Base-by-base conservation (phyloP, 2,329 filamentous ascomycete species). In the Trichoderma polysporum region DNA sequence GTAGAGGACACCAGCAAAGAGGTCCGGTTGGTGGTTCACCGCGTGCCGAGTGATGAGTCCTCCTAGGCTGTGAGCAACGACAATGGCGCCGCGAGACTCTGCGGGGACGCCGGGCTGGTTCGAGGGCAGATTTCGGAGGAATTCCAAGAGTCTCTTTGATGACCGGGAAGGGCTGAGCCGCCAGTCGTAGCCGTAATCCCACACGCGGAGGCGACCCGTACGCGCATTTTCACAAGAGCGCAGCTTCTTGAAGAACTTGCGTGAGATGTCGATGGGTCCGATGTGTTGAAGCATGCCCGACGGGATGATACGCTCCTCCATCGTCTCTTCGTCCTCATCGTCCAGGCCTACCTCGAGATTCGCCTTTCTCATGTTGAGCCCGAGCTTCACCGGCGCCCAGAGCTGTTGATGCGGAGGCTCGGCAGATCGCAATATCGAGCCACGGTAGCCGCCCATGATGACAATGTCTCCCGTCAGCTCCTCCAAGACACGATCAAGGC, bases 131-230 rank as follows among this genome's bases (percentile, higher is more conserved):
- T 79, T 83, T 74, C 91, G 87, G 15, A 98, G 81, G 73, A 92
- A 97, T 19, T 85, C 79, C 39, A 90, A 86, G n/a, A 98, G 81
- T 68, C 87, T 87, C 53, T 84, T 82, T 3, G 91, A 93, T 0
- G 95, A 84, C 0, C 93, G 81, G 73, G 90, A 86, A 0, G 94
- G 94, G 70, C 92, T 95, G 45, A 97, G 81, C 17, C 94, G 86
- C 94, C 94, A 98, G 78, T 98, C 94, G 73, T 97, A 98, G 19
- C 94, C 93, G 74, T 94, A 98, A 73, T 97, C 90, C 82, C 93
- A 93, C 0, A 97, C 86, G 54, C 93, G 85, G 6, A 97, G 80
- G 69, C 86, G 90, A 8, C 92, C 92, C 4, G 81, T 84, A 61
- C 86, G 85, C 1, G 87, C 88, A 73, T 96, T 96, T 13, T 92